Evolutionary conservation across 108 stramenopile genomes (phyloP).

Genomic region (Nitzschia palea): DNA sequence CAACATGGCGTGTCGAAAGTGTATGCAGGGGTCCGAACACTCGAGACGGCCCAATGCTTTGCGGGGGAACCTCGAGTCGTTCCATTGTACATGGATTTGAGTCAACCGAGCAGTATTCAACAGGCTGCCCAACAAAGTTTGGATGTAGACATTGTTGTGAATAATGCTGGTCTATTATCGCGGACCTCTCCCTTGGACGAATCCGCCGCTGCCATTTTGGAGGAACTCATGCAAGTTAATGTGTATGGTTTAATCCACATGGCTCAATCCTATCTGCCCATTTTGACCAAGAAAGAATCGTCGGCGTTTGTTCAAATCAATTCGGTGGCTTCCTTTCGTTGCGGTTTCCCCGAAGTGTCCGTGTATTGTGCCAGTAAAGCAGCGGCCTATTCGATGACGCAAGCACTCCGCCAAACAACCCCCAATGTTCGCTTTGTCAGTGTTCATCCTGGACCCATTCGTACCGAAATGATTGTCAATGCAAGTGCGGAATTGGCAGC

Average conservation of each 20-base stretch:
- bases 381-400: conserved; percentile 26
- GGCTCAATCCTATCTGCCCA: conserved; percentile 28
- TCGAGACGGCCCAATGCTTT: neutral
- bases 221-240: conserved; percentile 31
- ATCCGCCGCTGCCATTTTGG: conserved; percentile 4
- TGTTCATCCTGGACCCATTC: conserved; percentile 37
- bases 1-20: conserved; percentile 27
- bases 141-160: conserved; percentile 37
- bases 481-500: neutral
- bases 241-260: conserved; percentile 33
- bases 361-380: conserved; percentile 37
- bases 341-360: conserved; percentile 1
- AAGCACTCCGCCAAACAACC: conserved; percentile 11
- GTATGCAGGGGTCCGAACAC: conserved; percentile 28
- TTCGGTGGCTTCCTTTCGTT: conserved; percentile 26
- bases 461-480: conserved; percentile 27
- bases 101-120: conserved; percentile 15
- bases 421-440: conserved; percentile 15
- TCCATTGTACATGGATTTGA: conserved; percentile 28
- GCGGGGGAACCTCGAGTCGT: conserved; percentile 7
- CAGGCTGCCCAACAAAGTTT: conserved; percentile 10
- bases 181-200: conserved; percentile 15
- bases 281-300: conserved; percentile 14
- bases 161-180: conserved; percentile 30
- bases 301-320: conserved; percentile 32